Evolutionary conservation across 2,329 filamentous ascomycete species (phyloP), one percentile per base, ranked within the genome.

Genomic region (Neofusicoccum cordaticola): DNA sequence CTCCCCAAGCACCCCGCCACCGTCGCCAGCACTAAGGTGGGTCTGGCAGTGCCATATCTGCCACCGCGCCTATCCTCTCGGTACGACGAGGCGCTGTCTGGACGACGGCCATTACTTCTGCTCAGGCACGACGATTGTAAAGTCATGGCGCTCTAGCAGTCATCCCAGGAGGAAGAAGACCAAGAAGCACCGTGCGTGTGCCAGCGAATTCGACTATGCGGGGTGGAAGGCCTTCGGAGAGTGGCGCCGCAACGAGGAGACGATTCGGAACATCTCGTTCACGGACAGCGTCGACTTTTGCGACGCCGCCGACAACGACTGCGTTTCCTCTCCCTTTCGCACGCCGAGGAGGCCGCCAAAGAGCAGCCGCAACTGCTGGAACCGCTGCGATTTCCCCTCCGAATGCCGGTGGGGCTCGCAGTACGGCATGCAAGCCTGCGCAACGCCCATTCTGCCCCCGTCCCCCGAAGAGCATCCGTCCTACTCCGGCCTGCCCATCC

Each of bases 101-200:
- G 76, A 82, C 51, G 83, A 85, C 67, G 83, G 84, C 1, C 84
- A 86, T 70, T 73, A 75, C 66, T 85, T 84, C 75, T 86, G 84
- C 74, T 74, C 81, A 3, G 83, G 83, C 66, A 78, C 71, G 1
- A 80, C 78, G 0, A 73, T 74, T 0, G 68, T 78, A 17, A 78
- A 77, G 37, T 66, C 66, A 6, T 75, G 73, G 67, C 74, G 76
- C 37, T 41, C 2, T 15, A 47, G 51, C 1, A 34, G 41, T 2
- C 58, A 62, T 13, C 37, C 68, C 52, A 31, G 71, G 45, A 65
- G 73, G 50, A 71, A 73, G 48, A 51, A 27, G 48, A 39, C 50
- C 27, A 63, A 53, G 48, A 52, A 47, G 50, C 61, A 63, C 61
- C 50, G 61, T 11, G 79, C 81, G 6, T 86, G 84, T 66, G 72